phyloP scores from a whole-genome alignment of 176 grass and related monocot species.

The Tuctoria greenei region DNA sequence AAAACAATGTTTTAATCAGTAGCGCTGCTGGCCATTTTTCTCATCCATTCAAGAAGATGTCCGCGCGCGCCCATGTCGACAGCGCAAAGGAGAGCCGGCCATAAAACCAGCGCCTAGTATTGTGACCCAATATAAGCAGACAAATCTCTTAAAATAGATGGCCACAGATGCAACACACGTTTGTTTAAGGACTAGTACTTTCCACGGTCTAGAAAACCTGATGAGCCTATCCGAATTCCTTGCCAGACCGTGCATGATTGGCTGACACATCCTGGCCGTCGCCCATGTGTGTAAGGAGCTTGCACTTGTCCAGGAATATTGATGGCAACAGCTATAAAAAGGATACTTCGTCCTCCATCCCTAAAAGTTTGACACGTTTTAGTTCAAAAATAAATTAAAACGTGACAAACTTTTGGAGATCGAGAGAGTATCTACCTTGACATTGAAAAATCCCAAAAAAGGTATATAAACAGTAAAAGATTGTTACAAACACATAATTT shows the following conservation, averaged over 20 bases:
- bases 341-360: too few relatives aligned
- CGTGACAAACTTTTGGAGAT: too few relatives aligned
- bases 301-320: conserved; percentile 20
- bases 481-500: neutral
- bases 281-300: neutral
- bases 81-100: conserved; percentile 9
- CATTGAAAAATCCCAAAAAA: neutral
- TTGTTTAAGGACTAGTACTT: conserved; percentile 21
- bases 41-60: neutral
- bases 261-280: neutral
- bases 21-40: neutral
- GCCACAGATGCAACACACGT: conserved; percentile 26
- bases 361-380: too few relatives aligned
- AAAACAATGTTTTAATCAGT: neutral
- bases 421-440: neutral
- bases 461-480: too few relatives aligned
- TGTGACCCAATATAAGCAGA: neutral
- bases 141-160: conserved; percentile 28
- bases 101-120: conserved; percentile 25
- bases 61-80: neutral
- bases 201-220: conserved; percentile 12
- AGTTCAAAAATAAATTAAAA: too few relatives aligned
- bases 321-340: conserved; percentile 25
- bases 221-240: conserved; percentile 26
- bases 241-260: conserved; percentile 26